Evolutionary conservation across 192 early-diverging fungal genomes (phyloP), one percentile per base, ranked within the genome.

Genomic region (Mortierella antarctica): DNA sequence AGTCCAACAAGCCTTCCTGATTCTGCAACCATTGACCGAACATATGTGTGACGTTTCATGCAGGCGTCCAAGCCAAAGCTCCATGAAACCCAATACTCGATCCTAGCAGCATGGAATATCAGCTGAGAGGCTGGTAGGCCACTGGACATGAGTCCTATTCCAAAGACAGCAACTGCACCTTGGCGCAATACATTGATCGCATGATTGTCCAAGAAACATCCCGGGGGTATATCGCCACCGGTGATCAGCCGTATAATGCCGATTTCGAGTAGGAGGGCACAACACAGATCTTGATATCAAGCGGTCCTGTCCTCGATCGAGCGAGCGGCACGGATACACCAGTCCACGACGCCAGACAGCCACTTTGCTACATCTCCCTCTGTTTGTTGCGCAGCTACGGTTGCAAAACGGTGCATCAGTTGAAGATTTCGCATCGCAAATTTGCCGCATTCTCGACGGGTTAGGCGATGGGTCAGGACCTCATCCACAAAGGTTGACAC

Each of bases 161-260:
- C 45, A 62, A 9, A 62, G 12, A 62, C 44, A 62, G 59, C 42
- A 45, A 45, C 6, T 46, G 59, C 59, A 45, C 59, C 21, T 62
- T 62, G 57, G 6, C 20, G 23, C 41, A 58, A 55, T 59, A 59
- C 41, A 59, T 18, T 55, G 53, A 55, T 55, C 53, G 8, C n/a
- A 55, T 9, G 53, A 55, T 55, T 55, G 53, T 55, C 53, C 53
- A 55, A 6, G 53, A 11, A 55, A 20, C n/a, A 55, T 13, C 15
- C 8, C 14, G 48, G 48, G 48, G 48, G 53, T 55, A 17, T 55
- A 18, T 55, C 53, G 11, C n/a, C 6, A 6, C n/a, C 53, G n/a
- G 53, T 55, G 53, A 55, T 6, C 14, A 9, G 6, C 53, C 53
- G 15, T 15, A 50, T 15, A 8, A 50, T 11, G 49, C 8, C 8